Conservation (phyloP, 306 rosid genomes). For the Cucumis hystrix region DNA sequence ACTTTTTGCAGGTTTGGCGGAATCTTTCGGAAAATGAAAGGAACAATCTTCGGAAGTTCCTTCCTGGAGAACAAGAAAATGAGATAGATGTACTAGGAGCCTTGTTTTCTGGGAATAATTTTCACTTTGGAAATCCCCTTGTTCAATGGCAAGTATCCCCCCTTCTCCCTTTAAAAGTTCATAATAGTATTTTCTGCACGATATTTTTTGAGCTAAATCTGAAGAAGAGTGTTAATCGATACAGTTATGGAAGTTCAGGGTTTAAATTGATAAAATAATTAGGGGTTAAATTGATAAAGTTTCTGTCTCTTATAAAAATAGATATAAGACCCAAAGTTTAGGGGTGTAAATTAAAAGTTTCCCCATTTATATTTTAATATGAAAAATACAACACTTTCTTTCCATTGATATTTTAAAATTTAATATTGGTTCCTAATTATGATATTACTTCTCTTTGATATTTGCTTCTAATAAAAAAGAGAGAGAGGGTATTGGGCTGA, state of each 20-base stretch:
- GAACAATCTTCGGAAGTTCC: slow-evolving; percentile 52
- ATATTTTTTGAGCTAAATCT: no score
- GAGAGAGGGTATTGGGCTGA: not conserved
- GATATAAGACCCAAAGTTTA: no score
- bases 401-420: not conserved
- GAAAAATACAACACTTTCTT: no score
- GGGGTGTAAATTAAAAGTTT: no score
- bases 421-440: not conserved
- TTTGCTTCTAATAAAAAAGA: not conserved
- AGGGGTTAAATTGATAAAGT: no score
- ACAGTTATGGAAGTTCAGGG: no score
- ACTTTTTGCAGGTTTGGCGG: slow-evolving; percentile 68
- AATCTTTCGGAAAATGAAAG: slow-evolving; percentile 72
- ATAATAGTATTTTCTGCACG: no score
- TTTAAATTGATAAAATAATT: no score
- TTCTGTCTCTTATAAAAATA: no score
- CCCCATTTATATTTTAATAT: no score
- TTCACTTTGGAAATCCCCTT: slow-evolving; percentile 71
- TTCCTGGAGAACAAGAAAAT: slow-evolving; percentile 53
- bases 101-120: slow-evolving; percentile 55
- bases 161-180: no score
- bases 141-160: slow-evolving; percentile 50
- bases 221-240: no score
- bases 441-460: not conserved
- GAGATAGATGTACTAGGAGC: slow-evolving; percentile 49